These are phyloP conservation scores for Alternaria alternata DNA, from an alignment of 2,329 filamentous ascomycete genomes.

Conservation along the genomic window DNA sequence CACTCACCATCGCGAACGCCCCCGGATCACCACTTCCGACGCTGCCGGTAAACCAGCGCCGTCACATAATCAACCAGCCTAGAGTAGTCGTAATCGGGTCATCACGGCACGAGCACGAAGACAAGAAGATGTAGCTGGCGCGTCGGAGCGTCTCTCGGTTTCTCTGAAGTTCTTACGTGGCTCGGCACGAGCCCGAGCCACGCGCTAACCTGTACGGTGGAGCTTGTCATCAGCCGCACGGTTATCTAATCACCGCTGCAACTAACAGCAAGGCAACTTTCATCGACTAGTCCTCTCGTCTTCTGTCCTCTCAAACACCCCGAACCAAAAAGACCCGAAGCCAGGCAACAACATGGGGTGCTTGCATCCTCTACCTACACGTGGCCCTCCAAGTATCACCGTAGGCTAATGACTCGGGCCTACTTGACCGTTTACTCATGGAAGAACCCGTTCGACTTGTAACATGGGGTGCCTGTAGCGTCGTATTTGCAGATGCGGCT, in stretches of 20 bases:
- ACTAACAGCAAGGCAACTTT: background rate
- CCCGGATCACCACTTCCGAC: background rate
- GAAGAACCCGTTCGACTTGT: background rate
- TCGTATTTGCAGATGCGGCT: background rate
- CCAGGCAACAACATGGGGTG: background rate
- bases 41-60: background rate
- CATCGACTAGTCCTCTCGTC: background rate
- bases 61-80: background rate
- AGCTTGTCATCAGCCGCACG: background rate
- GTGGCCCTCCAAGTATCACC: background rate
- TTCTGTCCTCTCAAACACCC: background rate
- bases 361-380: background rate
- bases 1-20: background rate
- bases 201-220: background rate
- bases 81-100: background rate
- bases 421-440: background rate
- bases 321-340: background rate
- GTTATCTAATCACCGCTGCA: background rate
- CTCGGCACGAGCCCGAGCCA: background rate
- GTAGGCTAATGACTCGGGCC: background rate
- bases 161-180: background rate
- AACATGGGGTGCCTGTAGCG: background rate
- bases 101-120: background rate
- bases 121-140: background rate
- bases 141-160: background rate